A percentile compares a stretch with the other conserved stretches of the same genome.
These are phyloP conservation scores for Meyerozyma sp. DNA, from an alignment of 1,139 yeast genomes.

Conservation along the genomic window DNA sequence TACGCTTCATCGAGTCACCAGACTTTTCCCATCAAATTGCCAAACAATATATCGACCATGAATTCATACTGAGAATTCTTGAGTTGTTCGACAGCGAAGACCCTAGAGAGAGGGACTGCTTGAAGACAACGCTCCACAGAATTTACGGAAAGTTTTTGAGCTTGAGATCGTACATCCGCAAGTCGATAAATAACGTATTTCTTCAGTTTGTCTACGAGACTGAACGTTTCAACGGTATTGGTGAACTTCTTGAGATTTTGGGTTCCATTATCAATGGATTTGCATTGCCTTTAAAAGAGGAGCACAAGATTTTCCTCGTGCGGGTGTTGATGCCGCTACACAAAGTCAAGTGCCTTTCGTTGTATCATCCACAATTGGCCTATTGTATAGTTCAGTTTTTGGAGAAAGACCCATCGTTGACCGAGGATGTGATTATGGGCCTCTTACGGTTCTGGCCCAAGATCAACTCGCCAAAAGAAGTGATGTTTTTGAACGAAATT, in stretches of 20 bases:
- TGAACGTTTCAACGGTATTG: conserved; percentile 92
- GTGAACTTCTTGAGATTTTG: conserved; percentile 87
- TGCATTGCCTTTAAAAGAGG: conserved; percentile 95
- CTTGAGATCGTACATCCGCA: conserved; percentile 84
- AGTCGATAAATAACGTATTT: conserved; percentile 87
- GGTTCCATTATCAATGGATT: conserved; percentile 97
- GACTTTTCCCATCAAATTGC: conserved; percentile 94
- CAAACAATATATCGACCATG: conserved; percentile 89
- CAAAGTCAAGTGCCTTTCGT: conserved; percentile 79
- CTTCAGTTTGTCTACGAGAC: conserved; percentile 93
- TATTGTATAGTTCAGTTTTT: conserved; percentile 95
- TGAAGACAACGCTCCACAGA: conserved; percentile 91
- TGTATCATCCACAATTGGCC: conserved; percentile 94
- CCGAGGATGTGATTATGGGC: conserved; percentile 95
- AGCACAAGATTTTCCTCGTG: conserved; percentile 85
- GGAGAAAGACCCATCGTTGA: conserved; percentile 86
- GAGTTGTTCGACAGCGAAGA: conserved; percentile 96
- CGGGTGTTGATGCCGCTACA: conserved; percentile 91
- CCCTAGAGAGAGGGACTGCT: conserved; percentile 90
- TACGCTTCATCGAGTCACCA: conserved; percentile 89
- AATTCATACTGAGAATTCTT: conserved; percentile 71
- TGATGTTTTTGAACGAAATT: conserved; percentile 90
- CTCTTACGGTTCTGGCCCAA: conserved; percentile 95
- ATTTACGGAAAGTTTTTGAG: conserved; percentile 93
- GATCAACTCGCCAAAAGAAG: conserved; percentile 90